Conservation (phyloP, 2,329 filamentous ascomycete species). For the Ceratocystis eucalypticola region DNA sequence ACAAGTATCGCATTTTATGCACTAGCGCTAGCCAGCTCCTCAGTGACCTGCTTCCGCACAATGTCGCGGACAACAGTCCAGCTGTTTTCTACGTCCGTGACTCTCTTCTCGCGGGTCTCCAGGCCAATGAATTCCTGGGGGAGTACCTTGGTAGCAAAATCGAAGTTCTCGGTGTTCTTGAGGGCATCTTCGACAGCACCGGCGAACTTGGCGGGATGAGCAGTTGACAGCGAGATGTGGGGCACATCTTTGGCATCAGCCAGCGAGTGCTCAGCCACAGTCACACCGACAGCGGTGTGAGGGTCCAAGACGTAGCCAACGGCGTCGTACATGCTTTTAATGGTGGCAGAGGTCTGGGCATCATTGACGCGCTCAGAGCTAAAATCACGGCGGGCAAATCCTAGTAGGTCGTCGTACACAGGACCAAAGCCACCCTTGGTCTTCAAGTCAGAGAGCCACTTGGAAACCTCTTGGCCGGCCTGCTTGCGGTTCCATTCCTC, state of each 20-base stretch:
- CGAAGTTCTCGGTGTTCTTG: conserved; percentile 55
- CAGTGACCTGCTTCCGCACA: conserved; percentile 58
- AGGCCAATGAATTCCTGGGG: conserved; percentile 72
- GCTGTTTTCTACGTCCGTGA: conserved; percentile 54
- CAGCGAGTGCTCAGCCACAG: conserved; percentile 59
- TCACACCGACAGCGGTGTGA: conserved; percentile 77
- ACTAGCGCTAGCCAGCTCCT: conserved; percentile 35
- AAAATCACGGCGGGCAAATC: conserved; percentile 59
- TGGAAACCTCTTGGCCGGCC: conserved; percentile 60
- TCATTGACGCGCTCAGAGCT: conserved; percentile 63
- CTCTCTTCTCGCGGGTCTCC: conserved; percentile 59
- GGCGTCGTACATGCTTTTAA: conserved; percentile 41
- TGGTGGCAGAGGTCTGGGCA: conserved; percentile 52
- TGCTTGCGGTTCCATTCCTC: conserved; percentile 53
- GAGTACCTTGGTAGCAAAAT: conserved; percentile 60
- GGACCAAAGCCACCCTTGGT: conserved; percentile 62
- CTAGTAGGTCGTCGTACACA: conserved; percentile 61
- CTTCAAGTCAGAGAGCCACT: conserved; percentile 71
- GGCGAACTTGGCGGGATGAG: conserved; percentile 91
- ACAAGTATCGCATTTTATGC: conserved; percentile 5
- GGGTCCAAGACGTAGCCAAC: conserved; percentile 78
- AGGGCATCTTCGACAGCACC: conserved; percentile 71
- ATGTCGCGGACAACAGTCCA: conserved; percentile 66
- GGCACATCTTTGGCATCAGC: conserved; percentile 36
- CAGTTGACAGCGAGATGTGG: conserved; percentile 83